Evolutionary conservation across 495 filamentous ascomycete species (phyloP).

Genomic region (Letharia lupina): DNA sequence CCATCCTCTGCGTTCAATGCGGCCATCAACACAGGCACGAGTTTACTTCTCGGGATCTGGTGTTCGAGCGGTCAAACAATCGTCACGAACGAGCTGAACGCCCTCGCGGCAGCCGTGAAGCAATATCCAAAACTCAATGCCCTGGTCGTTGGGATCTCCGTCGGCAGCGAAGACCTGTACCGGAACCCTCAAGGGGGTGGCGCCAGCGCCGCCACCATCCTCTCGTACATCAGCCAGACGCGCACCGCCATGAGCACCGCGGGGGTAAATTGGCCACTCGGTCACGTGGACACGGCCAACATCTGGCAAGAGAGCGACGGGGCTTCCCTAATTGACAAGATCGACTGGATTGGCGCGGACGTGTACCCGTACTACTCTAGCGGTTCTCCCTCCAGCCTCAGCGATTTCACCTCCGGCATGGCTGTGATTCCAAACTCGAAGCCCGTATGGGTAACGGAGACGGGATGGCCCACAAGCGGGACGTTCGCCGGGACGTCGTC

Average conservation of each 20-base stretch:
- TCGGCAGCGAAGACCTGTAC: constrained; percentile 1
- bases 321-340: not conserved
- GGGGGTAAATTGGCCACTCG: not conserved
- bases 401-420: not conserved
- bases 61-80: not conserved
- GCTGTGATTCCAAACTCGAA: constrained; percentile 11
- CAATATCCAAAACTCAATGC: not conserved
- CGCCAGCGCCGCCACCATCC: not conserved
- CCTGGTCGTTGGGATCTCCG: not conserved
- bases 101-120: not conserved
- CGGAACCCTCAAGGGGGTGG: not conserved
- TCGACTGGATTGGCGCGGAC: not conserved
- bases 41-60: constrained; percentile 59
- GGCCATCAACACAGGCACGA: constrained; percentile 62
- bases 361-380: constrained; percentile 5
- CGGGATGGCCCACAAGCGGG: constrained; percentile 50
- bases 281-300: not conserved
- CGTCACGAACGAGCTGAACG: not conserved
- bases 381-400: not conserved
- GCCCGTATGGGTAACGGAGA: constrained; percentile 30
- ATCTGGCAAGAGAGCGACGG: not conserved
- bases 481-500: constrained; percentile 56
- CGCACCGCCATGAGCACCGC: not conserved
- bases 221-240: not conserved
- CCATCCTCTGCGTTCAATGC: constrained; percentile 65